Evolutionary conservation across 305 asterid genomes (phyloP).

Genomic region (Ilex paraguariensis): DNA sequence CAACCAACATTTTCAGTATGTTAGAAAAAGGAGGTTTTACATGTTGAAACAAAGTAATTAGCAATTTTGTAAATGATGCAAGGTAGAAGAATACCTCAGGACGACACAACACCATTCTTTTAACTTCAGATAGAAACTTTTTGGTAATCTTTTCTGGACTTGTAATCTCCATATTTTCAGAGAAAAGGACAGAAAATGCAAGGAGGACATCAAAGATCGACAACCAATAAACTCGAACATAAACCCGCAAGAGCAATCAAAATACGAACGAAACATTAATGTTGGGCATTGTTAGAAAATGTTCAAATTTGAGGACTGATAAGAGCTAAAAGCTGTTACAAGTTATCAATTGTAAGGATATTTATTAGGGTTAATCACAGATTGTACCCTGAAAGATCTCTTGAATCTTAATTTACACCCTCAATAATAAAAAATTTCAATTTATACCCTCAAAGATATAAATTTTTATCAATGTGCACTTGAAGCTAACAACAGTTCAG

Average conservation of each 20-base stretch:
- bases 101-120: conserved; percentile 53
- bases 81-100: conserved; percentile 40
- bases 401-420: no score
- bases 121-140: conserved; percentile 39
- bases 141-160: conserved; percentile 36
- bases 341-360: neutral
- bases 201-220: no score
- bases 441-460: no score
- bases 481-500: no score
- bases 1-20: conserved; percentile 3
- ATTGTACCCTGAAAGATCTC: no score
- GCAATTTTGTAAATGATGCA: neutral
- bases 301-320: neutral
- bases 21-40: neutral
- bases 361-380: neutral
- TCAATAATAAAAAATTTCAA: no score
- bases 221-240: neutral
- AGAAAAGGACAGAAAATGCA: neutral
- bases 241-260: neutral
- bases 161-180: conserved; percentile 27
- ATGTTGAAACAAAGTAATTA: neutral
- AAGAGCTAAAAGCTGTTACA: neutral
- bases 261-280: neutral
- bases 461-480: no score
- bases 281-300: no score